Evolutionary conservation across 495 filamentous ascomycete genomes (phyloP).

Genomic region (Bryoglossum gracile): DNA sequence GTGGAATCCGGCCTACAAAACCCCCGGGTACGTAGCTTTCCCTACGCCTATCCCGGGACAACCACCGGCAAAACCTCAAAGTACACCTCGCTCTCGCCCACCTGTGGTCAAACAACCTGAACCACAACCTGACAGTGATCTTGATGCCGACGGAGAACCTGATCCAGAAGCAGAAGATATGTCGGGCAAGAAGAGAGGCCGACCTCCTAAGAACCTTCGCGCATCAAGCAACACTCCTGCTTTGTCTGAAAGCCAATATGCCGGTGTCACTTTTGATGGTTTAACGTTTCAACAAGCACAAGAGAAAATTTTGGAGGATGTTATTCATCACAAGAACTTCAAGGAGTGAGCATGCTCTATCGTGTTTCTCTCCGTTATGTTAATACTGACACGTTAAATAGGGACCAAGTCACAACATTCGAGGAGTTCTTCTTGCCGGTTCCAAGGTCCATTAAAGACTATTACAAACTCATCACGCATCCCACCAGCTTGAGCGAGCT

Average conservation of each 20-base stretch:
- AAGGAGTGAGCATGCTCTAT: conserved; percentile 31
- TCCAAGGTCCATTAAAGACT: too few species aligned
- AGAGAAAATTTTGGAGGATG: conserved; percentile 66
- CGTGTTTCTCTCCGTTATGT: conserved; percentile 25
- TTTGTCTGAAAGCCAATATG: conserved; percentile 29
- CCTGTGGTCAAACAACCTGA: conserved; percentile 1
- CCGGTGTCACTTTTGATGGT: conserved; percentile 49
- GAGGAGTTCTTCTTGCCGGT: conserved; percentile 57
- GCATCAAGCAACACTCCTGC: conserved; percentile 41
- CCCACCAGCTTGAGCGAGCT: conserved; percentile 65
- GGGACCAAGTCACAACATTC: conserved; percentile 48
- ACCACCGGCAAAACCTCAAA: not conserved
- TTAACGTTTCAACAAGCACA: conserved; percentile 73
- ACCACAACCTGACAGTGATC: conserved; percentile 19
- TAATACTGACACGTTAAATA: conserved; percentile 28
- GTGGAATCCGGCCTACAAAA: conserved; percentile 64
- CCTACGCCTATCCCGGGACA: conserved; percentile 55
- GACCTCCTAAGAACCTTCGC: conserved; percentile 26
- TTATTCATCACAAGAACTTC: conserved; percentile 53
- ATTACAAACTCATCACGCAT: conserved; percentile 67
- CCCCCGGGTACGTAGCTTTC: conserved; percentile 50
- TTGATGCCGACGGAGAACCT: conserved; percentile 29
- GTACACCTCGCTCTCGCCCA: not conserved
- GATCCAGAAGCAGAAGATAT: conserved; percentile 29
- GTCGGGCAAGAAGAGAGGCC: conserved; percentile 21